phyloP scores from a whole-genome alignment of 345 rosid genomes.

The Eutrema heterophyllum region DNA sequence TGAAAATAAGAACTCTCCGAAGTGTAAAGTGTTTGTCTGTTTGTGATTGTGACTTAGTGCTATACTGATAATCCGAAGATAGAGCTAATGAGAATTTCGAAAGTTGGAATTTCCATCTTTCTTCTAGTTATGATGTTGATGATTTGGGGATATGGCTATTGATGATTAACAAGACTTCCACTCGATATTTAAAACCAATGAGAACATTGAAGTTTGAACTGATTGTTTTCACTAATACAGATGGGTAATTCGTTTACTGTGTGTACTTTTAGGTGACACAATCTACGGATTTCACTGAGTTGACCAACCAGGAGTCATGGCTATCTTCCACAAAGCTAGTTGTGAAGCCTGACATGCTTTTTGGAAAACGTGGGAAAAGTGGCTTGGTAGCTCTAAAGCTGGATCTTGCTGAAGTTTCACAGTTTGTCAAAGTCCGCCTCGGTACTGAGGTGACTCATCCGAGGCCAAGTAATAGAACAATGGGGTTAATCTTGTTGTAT shows the following conservation, averaged over 20 bases:
- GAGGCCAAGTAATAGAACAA: neutral
- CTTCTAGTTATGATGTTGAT: no score
- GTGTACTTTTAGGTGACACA: constrained; percentile 56
- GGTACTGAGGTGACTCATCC: constrained; percentile 63
- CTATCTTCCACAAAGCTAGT: constrained; percentile 81
- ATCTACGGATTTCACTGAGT: constrained; percentile 72
- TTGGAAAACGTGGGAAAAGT: constrained; percentile 96
- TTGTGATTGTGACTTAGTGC: constrained; percentile 3
- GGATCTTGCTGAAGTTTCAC: constrained; percentile 96
- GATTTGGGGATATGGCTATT: neutral
- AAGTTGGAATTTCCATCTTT: neutral
- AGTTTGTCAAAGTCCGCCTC: constrained; percentile 82
- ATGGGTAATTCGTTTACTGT: neutral
- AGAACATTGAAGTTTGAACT: neutral
- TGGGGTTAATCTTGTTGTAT: neutral
- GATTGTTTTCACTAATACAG: neutral
- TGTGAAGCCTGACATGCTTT: constrained; percentile 97
- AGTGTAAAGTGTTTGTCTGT: neutral
- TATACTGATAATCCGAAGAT: neutral
- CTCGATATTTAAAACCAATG: neutral
- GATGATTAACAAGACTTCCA: neutral
- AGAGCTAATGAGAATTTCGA: neutral
- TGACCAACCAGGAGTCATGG: constrained; percentile 80
- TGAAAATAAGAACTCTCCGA: neutral
- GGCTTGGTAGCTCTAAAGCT: constrained; percentile 89